A percentile compares a stretch with the other conserved stretches of the same genome.
Conservation (phyloP, 352 stramenopile species). For the Phytophthora colocasiae region DNA sequence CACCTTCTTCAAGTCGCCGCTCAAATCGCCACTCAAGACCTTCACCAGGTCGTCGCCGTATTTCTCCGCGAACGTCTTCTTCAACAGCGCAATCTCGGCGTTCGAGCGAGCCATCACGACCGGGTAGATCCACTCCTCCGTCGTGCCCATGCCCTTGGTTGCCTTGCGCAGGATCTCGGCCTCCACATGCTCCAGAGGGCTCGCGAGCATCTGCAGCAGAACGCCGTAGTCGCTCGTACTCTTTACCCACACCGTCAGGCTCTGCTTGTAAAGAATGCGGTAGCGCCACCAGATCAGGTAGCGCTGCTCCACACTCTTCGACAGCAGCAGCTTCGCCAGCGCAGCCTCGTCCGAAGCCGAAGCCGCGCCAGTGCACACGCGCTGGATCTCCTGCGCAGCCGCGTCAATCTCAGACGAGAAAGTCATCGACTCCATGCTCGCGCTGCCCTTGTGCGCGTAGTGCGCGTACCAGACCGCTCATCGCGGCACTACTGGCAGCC, state of each 20-base stretch:
- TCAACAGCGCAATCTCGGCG: slow-evolving; percentile 69
- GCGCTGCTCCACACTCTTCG: slow-evolving; percentile 27
- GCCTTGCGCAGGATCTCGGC: slow-evolving; percentile 60
- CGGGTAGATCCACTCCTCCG: slow-evolving; percentile 66
- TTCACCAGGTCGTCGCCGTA: slow-evolving; percentile 62
- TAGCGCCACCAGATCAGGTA: slow-evolving; percentile 36
- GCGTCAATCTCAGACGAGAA: slow-evolving; percentile 50
- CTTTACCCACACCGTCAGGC: slow-evolving; percentile 58
- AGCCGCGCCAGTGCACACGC: slow-evolving; percentile 21
- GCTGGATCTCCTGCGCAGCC: slow-evolving; percentile 54
- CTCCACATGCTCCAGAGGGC: slow-evolving; percentile 63
- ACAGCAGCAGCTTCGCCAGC: slow-evolving; percentile 25
- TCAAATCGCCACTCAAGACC: slow-evolving; percentile 51
- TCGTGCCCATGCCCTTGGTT: slow-evolving; percentile 65
- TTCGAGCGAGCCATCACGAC: slow-evolving; percentile 63
- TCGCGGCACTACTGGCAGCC: slow-evolving; percentile 5
- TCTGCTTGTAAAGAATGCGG: slow-evolving; percentile 64
- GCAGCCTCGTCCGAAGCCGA: slow-evolving; percentile 28
- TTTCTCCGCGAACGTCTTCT: slow-evolving; percentile 73
- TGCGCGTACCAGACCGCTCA: slow-evolving; percentile 21
- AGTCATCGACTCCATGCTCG: slow-evolving; percentile 28
- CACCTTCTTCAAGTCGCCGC: slow-evolving; percentile 68
- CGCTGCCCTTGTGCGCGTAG: slow-evolving; percentile 18
- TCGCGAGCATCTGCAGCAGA: slow-evolving; percentile 56
- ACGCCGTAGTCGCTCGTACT: slow-evolving; percentile 56